Conservation (phyloP, 257 asterid species). For the Parsonsia alboflavescens region DNA sequence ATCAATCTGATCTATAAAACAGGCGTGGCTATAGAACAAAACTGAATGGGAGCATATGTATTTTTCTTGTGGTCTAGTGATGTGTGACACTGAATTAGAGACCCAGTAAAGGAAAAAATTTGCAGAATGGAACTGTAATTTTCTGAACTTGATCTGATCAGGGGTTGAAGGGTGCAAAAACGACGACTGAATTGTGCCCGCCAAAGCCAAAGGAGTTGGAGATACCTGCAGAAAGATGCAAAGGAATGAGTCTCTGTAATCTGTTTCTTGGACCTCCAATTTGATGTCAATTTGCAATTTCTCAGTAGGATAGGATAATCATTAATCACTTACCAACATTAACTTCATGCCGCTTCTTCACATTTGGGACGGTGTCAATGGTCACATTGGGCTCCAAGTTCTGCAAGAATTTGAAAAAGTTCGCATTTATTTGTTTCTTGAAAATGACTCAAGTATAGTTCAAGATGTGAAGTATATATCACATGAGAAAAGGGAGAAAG, state of each 20-base stretch:
- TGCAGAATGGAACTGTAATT: not conserved
- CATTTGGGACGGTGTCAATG: slow-evolving; percentile 55
- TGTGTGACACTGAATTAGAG: not conserved
- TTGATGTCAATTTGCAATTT: not conserved
- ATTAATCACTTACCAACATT: slow-evolving; percentile 54
- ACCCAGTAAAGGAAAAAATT: not conserved
- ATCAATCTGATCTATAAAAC: not conserved
- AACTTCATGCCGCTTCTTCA: slow-evolving; percentile 58
- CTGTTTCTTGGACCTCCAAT: not conserved
- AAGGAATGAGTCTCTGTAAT: not conserved
- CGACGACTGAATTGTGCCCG: slow-evolving; percentile 65
- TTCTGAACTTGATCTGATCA: slow-evolving; percentile 18
- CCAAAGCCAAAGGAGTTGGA: slow-evolving; percentile 78
- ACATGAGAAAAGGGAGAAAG: not conserved
- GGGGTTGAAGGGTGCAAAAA: slow-evolving; percentile 67
- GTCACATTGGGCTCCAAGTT: slow-evolving; percentile 27
- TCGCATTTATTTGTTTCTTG: not conserved
- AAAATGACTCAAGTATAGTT: not conserved
- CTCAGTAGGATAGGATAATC: not conserved
- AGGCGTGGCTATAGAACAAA: not conserved
- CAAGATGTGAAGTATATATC: not conserved
- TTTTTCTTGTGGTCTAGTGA: not conserved
- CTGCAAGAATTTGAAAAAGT: slow-evolving; percentile 7
- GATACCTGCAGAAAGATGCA: slow-evolving; percentile 36
- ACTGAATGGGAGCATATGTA: too few species aligned